phyloP scores from a whole-genome alignment of 257 asterid genomes.

The Cruciata laevipes region DNA sequence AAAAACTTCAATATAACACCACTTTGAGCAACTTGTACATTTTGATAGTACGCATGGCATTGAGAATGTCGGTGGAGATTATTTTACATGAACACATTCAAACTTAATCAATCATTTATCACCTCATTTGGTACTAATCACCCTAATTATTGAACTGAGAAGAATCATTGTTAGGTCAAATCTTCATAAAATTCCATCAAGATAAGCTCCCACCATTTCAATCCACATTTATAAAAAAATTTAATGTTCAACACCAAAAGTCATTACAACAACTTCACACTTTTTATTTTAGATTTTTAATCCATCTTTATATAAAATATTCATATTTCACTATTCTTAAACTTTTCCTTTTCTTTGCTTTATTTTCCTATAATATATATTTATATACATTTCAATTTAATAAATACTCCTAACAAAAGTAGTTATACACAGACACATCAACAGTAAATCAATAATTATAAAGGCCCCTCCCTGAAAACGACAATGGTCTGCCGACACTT shows the following conservation, averaged over 20 bases:
- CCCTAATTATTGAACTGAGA: not conserved
- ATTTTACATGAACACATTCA: not conserved
- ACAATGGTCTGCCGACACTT: constrained; percentile 74
- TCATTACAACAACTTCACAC: not conserved
- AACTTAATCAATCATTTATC: too few species aligned
- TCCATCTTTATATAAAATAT: too few species aligned
- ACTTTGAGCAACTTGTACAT: not conserved
- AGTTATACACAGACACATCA: not conserved
- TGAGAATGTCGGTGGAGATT: not conserved
- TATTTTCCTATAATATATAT: too few species aligned
- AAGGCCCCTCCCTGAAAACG: constrained; percentile 30
- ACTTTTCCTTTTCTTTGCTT: too few species aligned
- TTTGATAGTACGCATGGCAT: not conserved
- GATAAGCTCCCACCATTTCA: not conserved
- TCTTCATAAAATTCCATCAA: not conserved
- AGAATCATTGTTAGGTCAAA: not conserved
- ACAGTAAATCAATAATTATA: not conserved
- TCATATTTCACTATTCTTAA: too few species aligned
- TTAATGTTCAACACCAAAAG: not conserved
- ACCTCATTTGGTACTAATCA: not conserved
- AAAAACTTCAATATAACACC: too few species aligned
- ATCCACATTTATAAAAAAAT: not conserved
- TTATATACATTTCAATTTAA: too few species aligned
- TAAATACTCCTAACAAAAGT: too few species aligned
- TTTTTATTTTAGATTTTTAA: too few species aligned